Evolutionary conservation across 2,329 filamentous ascomycete genomes (phyloP), one percentile per base, ranked within the genome.

Genomic region (Tolypocladium capitatum): DNA sequence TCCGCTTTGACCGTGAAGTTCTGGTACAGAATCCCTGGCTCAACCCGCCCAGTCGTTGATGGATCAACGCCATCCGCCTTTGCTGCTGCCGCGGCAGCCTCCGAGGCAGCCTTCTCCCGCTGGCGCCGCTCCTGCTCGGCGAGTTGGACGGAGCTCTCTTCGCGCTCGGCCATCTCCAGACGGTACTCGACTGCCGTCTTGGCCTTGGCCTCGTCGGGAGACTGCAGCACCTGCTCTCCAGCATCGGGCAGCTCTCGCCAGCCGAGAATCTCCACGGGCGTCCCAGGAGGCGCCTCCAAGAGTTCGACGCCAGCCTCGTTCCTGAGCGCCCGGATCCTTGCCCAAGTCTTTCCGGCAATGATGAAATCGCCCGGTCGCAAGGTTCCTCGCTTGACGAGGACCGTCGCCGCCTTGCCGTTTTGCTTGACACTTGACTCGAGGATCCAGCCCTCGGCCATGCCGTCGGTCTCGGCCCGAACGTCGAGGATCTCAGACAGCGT

Each of bases 1-100:
- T 98, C 92, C 47, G 83, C 90, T 66, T 94, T 95, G 68, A 98
- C 74, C 49, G 92, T 80, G 65, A 97, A 92, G 57, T 84, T 84
- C 43, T 95, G 75, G 16, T 75, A 68, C 45, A 72, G 71, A 8
- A 74, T 65, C 9, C 72, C 70, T 32, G 63, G 56, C 27, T 67
- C 67, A 1, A 63, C 58, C 2, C 62, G 57, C 43, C 64, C 69
- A 5, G 4, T 31, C 11, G 14, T 20, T 24, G 34, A 62, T 0
- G 60, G 70, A 42, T 66, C 69, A 2, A 61, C 57, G 9, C 63
- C 67, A 2, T 56, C 56, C 2, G 61, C 63, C 33, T 65, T 63
- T 33, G 62, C 64, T 5, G 59, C 63, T 10, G 65, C 63, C 10
- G 62, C 61, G 1, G 61, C 62, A 0, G 62, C 65, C 10, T 65